phyloP scores from a whole-genome alignment of 179 eudicot species.

The Heliamphora ciliata region DNA sequence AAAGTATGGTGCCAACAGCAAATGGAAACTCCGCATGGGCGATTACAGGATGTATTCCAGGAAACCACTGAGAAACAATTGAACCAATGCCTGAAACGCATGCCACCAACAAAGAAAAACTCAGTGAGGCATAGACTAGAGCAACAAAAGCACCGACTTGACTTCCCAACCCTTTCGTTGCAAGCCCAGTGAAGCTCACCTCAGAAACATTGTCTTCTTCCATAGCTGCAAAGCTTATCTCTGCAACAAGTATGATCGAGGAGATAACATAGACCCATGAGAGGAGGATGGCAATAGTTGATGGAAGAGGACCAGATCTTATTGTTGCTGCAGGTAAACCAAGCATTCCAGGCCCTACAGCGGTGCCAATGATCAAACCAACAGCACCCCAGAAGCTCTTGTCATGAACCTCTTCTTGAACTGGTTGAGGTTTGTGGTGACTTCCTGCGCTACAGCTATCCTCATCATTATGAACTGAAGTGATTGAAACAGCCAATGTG shows the following conservation, averaged over 20 bases:
- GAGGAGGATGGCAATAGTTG: constrained; percentile 50
- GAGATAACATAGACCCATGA: constrained; percentile 74
- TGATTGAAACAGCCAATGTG: not conserved
- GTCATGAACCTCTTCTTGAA: constrained; percentile 14
- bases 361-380: constrained; percentile 62
- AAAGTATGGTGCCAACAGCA: constrained; percentile 34
- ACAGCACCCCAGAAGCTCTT: constrained; percentile 74
- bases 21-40: constrained; percentile 46
- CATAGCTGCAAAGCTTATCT: constrained; percentile 66
- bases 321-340: constrained; percentile 65
- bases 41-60: constrained; percentile 26
- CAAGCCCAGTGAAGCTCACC: constrained; percentile 66
- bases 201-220: constrained; percentile 48
- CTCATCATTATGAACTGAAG: not conserved
- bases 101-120: constrained; percentile 63
- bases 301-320: constrained; percentile 61
- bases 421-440: constrained; percentile 6
- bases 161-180: constrained; percentile 46
- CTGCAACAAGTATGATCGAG: constrained; percentile 59
- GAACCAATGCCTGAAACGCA: constrained; percentile 69
- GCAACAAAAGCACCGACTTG: constrained; percentile 49
- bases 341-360: constrained; percentile 72
- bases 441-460: not conserved
- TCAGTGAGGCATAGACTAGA: constrained; percentile 53
- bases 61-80: constrained; percentile 47